Conservation (phyloP, 441 rosid species). For the Arabidopsis lyrata region DNA sequence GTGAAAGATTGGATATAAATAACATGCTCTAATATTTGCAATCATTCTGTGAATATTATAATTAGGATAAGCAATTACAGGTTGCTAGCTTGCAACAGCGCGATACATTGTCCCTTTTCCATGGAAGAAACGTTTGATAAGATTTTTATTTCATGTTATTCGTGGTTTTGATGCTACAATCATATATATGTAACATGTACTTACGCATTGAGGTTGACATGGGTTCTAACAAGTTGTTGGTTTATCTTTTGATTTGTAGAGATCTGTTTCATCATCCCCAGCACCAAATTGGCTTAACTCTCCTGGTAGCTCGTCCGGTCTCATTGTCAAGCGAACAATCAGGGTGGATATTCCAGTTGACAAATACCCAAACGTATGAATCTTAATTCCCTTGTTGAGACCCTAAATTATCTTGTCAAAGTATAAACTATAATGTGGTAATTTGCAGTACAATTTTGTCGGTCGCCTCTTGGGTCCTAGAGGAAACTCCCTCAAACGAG, state of each 20-base stretch:
- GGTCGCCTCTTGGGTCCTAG: slow-evolving; percentile 99
- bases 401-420: slow-evolving; percentile 1
- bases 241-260: slow-evolving; percentile 58
- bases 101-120: slow-evolving; percentile 14
- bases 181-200: slow-evolving; percentile 15
- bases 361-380: slow-evolving; percentile 81
- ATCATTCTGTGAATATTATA: slow-evolving; percentile 25
- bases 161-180: slow-evolving; percentile 33
- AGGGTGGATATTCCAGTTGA: slow-evolving; percentile 96
- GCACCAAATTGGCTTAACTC: slow-evolving; percentile 83
- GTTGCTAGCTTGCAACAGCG: slow-evolving; percentile 25
- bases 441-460: slow-evolving; percentile 89
- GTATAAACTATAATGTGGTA: slow-evolving; percentile 42
- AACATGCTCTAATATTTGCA: slow-evolving; percentile 17
- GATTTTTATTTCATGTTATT: slow-evolving; percentile 18
- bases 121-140: slow-evolving; percentile 33
- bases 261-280: slow-evolving; percentile 68
- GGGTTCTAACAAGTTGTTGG: slow-evolving; percentile 42
- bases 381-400: slow-evolving; percentile 9
- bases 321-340: slow-evolving; percentile 85
- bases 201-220: slow-evolving; percentile 21
- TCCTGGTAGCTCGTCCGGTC: slow-evolving; percentile 86
- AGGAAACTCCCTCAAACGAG: slow-evolving; percentile 96
- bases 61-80: slow-evolving; percentile 30
- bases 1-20: slow-evolving; percentile 22